A percentile compares a stretch with the other conserved stretches of the same genome.
Conservation (phyloP, 1,139 yeast species). For the Sporopachydermia cereana region DNA sequence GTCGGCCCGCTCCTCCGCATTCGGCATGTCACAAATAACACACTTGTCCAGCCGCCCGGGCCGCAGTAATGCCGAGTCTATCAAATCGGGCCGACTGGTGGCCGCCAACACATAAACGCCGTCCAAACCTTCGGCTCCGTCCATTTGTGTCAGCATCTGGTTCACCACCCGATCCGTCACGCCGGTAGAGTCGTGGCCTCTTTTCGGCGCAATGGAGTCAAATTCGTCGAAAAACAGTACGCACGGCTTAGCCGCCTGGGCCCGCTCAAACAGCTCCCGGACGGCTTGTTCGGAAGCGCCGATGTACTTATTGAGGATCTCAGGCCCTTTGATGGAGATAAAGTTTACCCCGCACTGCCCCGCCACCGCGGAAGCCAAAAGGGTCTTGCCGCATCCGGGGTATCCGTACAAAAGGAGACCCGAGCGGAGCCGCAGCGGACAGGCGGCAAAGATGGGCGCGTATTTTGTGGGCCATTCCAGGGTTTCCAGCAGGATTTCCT, state of each 20-base stretch:
- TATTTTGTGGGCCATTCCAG: conserved; percentile 96
- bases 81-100: conserved; percentile 87
- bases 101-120: conserved; percentile 97
- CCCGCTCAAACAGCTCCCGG: conserved; percentile 85
- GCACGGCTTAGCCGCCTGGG: conserved; percentile 91
- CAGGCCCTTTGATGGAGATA: conserved; percentile 93
- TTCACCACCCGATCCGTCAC: conserved; percentile 97
- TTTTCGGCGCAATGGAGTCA: conserved; percentile 93
- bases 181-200: conserved; percentile 97
- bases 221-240: conserved; percentile 91
- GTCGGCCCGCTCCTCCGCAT: conserved; percentile 55
- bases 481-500: conserved; percentile 67
- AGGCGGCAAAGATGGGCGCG: conserved; percentile 83
- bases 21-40: conserved; percentile 82
- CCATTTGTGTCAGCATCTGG: conserved; percentile 96
- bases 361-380: conserved; percentile 88
- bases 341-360: conserved; percentile 91
- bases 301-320: conserved; percentile 85
- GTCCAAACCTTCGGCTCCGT: conserved; percentile 96
- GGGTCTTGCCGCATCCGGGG: conserved; percentile 96
- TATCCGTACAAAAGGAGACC: conserved; percentile 88
- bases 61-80: conserved; percentile 86
- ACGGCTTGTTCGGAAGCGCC: conserved; percentile 97
- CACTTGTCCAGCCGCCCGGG: conserved; percentile 95
- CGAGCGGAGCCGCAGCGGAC: conserved; percentile 79